Evolutionary conservation across 805 yeast genomes (phyloP).

Genomic region (Myxozyma neotropica): DNA sequence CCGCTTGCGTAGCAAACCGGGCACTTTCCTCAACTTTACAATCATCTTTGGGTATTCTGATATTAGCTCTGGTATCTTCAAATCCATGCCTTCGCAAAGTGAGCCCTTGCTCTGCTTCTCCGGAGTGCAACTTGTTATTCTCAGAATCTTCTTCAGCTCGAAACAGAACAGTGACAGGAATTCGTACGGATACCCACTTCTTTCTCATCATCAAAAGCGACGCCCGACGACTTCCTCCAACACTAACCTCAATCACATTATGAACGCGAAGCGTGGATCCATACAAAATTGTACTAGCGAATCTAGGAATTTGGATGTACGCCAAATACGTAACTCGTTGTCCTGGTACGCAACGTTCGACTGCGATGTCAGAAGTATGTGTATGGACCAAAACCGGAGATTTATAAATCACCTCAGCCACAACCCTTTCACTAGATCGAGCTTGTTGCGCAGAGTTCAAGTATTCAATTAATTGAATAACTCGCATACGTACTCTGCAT

Average conservation of each 20-base stretch:
- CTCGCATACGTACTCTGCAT: constrained; percentile 10
- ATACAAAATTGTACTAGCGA: neutral
- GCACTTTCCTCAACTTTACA: neutral
- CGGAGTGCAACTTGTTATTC: too few species aligned
- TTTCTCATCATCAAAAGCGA: neutral
- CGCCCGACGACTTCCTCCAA: constrained; percentile 1
- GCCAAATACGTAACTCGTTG: neutral
- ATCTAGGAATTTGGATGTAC: neutral
- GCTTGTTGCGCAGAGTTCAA: neutral
- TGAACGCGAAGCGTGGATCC: neutral
- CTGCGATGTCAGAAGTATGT: neutral
- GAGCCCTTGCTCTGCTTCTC: too few species aligned
- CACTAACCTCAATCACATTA: neutral
- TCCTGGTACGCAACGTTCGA: constrained; percentile 1
- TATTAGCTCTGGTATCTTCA: constrained; percentile 2
- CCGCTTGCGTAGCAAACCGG: too few species aligned
- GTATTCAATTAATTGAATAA: constrained; percentile 14
- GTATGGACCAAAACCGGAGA: constrained; percentile 2
- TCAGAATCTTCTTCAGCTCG: too few species aligned
- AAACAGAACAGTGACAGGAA: constrained; percentile 3
- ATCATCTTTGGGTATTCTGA: neutral
- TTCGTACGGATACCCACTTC: neutral
- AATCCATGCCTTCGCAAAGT: neutral
- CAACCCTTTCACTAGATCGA: neutral
- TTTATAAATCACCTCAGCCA: constrained; percentile 9